Percentiles rank a stretch among this genome's conserved stretches.
Conservation (phyloP, 2,329 filamentous ascomycete genomes). For the Chaetomium sp. region DNA sequence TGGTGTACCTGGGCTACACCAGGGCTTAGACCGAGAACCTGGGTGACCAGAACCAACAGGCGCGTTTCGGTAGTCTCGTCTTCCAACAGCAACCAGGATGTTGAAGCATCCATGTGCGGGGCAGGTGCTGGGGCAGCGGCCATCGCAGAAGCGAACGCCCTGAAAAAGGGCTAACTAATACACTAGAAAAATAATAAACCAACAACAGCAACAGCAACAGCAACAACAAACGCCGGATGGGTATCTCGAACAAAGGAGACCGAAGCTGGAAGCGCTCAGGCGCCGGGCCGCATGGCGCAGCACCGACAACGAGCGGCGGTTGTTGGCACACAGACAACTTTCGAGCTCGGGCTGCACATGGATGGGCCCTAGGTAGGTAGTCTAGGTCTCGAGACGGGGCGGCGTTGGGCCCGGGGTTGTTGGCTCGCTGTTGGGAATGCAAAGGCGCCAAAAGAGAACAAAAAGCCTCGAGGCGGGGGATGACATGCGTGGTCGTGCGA, state of each 20-base stretch:
- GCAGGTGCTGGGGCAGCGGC: slow-evolving; percentile 24
- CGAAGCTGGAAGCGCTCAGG: slow-evolving; percentile 22
- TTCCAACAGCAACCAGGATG: slow-evolving; percentile 34
- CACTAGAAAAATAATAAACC: slow-evolving; percentile 16
- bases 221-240: slow-evolving; percentile 18
- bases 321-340: slow-evolving; percentile 13
- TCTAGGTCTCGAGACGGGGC: slow-evolving; percentile 12
- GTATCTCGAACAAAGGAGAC: slow-evolving; percentile 33
- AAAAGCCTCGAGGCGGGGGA: background rate
- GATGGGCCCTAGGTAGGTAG: slow-evolving; percentile 22
- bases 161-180: slow-evolving; percentile 7
- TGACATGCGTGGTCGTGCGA: background rate
- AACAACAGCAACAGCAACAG: slow-evolving; percentile 2
- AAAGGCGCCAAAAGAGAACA: background rate
- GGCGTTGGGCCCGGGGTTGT: background rate
- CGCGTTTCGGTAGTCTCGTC: slow-evolving; percentile 34
- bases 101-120: slow-evolving; percentile 31
- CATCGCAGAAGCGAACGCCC: slow-evolving; percentile 28
- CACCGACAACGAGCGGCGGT: slow-evolving; percentile 8
- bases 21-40: slow-evolving; percentile 42
- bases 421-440: slow-evolving; percentile 9
- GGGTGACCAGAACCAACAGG: slow-evolving; percentile 36
- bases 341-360: slow-evolving; percentile 26
- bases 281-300: slow-evolving; percentile 35
- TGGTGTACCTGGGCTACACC: slow-evolving; percentile 43